A percentile compares a stretch with the other conserved stretches of the same genome.
Evolutionary conservation across 164 flowering plant genomes (phyloP).

Genomic region (Piper betle): DNA sequence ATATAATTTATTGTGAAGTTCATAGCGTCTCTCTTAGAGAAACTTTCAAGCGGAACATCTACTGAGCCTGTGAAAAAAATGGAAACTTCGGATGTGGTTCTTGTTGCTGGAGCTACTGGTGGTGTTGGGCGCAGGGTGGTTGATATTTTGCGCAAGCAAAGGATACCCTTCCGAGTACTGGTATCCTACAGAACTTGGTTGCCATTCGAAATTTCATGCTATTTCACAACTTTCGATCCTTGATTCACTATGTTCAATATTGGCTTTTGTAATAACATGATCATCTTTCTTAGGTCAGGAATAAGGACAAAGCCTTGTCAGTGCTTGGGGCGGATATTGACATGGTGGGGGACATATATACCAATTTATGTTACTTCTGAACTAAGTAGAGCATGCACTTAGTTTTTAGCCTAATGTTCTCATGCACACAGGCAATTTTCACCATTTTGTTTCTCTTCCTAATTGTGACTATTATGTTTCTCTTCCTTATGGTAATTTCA

Average conservation of each 20-base stretch:
- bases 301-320: constrained; percentile 82
- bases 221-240: constrained; percentile 1
- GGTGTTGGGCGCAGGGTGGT: constrained; percentile 98
- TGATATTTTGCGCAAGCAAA: constrained; percentile 55
- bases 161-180: constrained; percentile 70
- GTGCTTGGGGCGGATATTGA: constrained; percentile 84
- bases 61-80: constrained; percentile 37
- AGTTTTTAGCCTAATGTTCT: no score
- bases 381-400: no score
- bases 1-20: constrained; percentile 29
- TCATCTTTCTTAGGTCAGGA: constrained; percentile 55
- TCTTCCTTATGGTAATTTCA: constrained; percentile 11
- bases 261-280: not conserved
- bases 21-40: constrained; percentile 50
- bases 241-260: not conserved
- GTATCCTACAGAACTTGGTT: constrained; percentile 21
- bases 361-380: not conserved
- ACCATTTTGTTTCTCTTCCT: not conserved
- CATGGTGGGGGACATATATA: constrained; percentile 38
- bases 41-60: constrained; percentile 44
- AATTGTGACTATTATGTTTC: no score
- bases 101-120: constrained; percentile 94
- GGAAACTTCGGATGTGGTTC: constrained; percentile 54
- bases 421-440: not conserved
- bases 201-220: not conserved